These are phyloP conservation scores for Fomitopsis schrenkii DNA, from an alignment of 1,284 basidiomycete genomes.

Conservation along the genomic window DNA sequence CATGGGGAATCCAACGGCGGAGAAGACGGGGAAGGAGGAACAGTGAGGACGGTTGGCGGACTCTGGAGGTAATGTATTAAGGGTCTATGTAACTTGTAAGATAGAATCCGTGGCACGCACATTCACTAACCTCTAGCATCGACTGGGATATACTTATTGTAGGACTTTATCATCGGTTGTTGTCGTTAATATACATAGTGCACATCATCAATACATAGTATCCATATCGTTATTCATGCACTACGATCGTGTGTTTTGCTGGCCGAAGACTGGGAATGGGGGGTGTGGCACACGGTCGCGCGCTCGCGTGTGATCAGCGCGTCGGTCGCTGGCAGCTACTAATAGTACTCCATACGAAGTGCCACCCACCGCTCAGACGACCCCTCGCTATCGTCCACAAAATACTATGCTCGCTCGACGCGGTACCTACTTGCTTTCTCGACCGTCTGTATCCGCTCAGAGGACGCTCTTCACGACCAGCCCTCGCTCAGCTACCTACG, in stretches of 20 bases:
- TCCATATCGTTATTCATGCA: no score
- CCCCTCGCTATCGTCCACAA: no score
- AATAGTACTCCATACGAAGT: no score
- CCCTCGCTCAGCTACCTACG: slow-evolving; percentile 30
- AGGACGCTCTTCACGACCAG: neutral
- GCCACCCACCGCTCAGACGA: no score
- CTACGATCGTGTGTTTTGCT: no score
- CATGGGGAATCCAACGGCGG: neutral
- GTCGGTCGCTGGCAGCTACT: neutral
- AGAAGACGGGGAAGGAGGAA: neutral
- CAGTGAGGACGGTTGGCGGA: no score
- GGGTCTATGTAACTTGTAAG: neutral
- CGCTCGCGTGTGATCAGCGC: no score
- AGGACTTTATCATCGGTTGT: neutral
- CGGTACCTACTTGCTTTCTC: neutral
- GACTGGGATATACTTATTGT: neutral
- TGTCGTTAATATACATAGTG: neutral
- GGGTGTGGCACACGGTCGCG: no score
- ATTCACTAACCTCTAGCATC: neutral
- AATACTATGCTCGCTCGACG: neutral
- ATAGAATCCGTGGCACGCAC: neutral
- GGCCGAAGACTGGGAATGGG: no score
- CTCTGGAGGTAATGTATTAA: no score
- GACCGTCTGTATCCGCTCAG: neutral
- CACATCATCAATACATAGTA: neutral